Percentiles rank a stretch among this genome's conserved stretches.
phyloP scores from a whole-genome alignment of 805 yeast species.

The Saturnispora kantuleensis region DNA sequence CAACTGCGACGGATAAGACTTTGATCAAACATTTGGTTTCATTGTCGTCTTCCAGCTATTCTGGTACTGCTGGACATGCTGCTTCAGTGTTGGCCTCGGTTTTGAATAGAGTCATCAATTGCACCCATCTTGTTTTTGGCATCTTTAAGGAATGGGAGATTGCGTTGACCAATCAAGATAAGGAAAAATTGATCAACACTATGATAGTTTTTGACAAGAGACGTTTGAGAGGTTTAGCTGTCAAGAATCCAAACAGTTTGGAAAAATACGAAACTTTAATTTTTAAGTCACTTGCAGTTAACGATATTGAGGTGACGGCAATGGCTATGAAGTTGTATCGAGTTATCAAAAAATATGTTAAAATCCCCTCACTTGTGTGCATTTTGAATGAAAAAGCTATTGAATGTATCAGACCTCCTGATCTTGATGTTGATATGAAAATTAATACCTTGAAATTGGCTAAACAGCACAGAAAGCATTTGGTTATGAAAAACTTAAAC shows the following conservation, averaged over 20 bases:
- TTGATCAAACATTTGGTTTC: constrained; percentile 57
- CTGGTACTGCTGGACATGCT: constrained; percentile 61
- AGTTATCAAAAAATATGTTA: constrained; percentile 30
- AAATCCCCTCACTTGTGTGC: constrained; percentile 44
- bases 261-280: constrained; percentile 38
- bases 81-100: constrained; percentile 57
- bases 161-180: constrained; percentile 41
- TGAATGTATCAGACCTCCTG: constrained; percentile 52
- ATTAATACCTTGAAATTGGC: constrained; percentile 49
- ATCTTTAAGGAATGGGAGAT: constrained; percentile 33
- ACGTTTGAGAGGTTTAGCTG: constrained; percentile 47
- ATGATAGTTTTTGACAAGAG: constrained; percentile 47
- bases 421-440: constrained; percentile 41
- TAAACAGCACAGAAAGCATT: constrained; percentile 44
- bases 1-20: constrained; percentile 51
- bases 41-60: constrained; percentile 59
- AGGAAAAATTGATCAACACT: constrained; percentile 53
- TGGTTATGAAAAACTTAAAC: constrained; percentile 32
- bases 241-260: constrained; percentile 46
- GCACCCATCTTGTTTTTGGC: constrained; percentile 41
- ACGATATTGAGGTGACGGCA: constrained; percentile 43
- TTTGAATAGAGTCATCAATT: constrained; percentile 54
- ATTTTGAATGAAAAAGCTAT: constrained; percentile 36
- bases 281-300: constrained; percentile 45
- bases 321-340: constrained; percentile 44